phyloP scores from a whole-genome alignment of 2,329 filamentous ascomycete genomes.

The Diaporthe citriasiana region DNA sequence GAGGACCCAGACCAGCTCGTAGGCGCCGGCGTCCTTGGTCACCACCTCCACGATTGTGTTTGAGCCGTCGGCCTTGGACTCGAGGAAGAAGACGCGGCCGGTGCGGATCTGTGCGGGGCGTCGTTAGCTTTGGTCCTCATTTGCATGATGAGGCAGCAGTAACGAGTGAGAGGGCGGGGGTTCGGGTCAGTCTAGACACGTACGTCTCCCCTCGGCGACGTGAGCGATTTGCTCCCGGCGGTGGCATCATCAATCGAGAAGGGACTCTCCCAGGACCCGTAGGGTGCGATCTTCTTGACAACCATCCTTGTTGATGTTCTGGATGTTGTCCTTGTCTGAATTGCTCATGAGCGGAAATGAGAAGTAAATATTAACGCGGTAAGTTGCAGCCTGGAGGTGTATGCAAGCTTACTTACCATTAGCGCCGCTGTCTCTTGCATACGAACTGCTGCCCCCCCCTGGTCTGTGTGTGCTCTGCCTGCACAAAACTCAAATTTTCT shows the following conservation, averaged over 20 bases:
- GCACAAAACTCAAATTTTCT: too few species aligned
- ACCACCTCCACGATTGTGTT: slow-evolving; percentile 60
- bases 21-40: slow-evolving; percentile 44
- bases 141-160: neutral
- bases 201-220: slow-evolving; percentile 55
- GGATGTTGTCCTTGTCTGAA: neutral
- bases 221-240: slow-evolving; percentile 52
- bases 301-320: slow-evolving; percentile 45
- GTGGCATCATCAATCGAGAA: slow-evolving; percentile 56
- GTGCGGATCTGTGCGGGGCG: slow-evolving; percentile 46
- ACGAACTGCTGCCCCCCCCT: too few species aligned
- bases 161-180: neutral
- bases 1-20: slow-evolving; percentile 20
- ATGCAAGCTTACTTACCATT: too few species aligned
- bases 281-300: slow-evolving; percentile 49
- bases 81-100: slow-evolving; percentile 55
- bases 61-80: slow-evolving; percentile 57
- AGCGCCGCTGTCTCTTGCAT: too few species aligned
- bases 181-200: neutral
- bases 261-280: slow-evolving; percentile 57
- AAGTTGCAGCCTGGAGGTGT: too few species aligned
- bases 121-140: neutral
- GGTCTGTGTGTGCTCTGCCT: too few species aligned
- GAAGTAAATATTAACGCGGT: neutral
- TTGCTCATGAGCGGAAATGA: neutral